These are phyloP conservation scores for Themeda triandra DNA, from an alignment of 176 grass and related monocot genomes.

Conservation along the genomic window DNA sequence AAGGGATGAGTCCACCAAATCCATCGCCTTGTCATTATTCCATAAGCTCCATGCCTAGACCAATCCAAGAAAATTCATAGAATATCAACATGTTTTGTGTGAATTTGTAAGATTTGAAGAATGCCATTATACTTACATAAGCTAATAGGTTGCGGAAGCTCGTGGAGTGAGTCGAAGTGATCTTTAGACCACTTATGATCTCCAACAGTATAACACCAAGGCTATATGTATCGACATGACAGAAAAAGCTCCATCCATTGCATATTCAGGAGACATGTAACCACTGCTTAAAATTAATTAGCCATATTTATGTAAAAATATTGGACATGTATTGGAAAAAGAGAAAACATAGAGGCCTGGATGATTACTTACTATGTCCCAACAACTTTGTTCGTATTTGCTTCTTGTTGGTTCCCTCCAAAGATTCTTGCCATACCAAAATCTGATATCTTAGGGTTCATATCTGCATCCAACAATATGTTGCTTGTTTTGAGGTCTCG, in stretches of 20 bases:
- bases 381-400: slow-evolving; percentile 42
- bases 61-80: neutral
- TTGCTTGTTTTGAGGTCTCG: slow-evolving; percentile 55
- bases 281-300: slow-evolving; percentile 13
- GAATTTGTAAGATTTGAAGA: neutral
- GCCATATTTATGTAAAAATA: neutral
- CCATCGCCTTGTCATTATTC: slow-evolving; percentile 20
- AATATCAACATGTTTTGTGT: neutral
- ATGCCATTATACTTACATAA: slow-evolving; percentile 34
- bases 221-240: slow-evolving; percentile 58
- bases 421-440: slow-evolving; percentile 66
- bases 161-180: neutral
- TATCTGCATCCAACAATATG: slow-evolving; percentile 39
- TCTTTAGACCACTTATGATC: slow-evolving; percentile 50
- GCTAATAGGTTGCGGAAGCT: slow-evolving; percentile 21
- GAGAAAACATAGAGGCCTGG: too few relatives aligned
- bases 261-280: slow-evolving; percentile 73
- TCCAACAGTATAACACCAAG: slow-evolving; percentile 55
- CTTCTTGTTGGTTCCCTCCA: slow-evolving; percentile 29
- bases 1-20: slow-evolving; percentile 27
- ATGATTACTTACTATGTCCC: slow-evolving; percentile 51
- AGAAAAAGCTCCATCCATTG: slow-evolving; percentile 51
- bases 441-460: slow-evolving; percentile 66
- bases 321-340: neutral
- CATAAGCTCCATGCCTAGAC: slow-evolving; percentile 45